Conservation (phyloP, 805 yeast genomes). For the Scheffersomyces amazonensis region DNA sequence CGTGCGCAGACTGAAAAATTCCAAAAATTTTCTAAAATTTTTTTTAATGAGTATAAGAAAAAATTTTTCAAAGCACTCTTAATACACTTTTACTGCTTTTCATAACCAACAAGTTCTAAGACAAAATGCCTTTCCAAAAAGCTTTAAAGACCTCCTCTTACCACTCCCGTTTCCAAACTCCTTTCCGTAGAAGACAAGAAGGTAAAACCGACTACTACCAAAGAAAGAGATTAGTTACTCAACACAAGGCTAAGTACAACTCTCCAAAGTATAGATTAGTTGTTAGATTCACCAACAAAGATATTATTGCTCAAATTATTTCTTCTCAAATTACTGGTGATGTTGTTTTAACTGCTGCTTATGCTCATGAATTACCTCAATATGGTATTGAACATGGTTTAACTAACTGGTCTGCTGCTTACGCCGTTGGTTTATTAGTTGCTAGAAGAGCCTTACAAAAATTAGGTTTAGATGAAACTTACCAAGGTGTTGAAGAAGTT, state of each 20-base stretch:
- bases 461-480: slow-evolving; percentile 97
- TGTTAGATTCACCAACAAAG: slow-evolving; percentile 99
- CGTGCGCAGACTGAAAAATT: too few species aligned
- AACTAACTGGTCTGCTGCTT: slow-evolving; percentile 99
- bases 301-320: slow-evolving; percentile 95
- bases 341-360: slow-evolving; percentile 93
- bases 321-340: slow-evolving; percentile 98
- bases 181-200: slow-evolving; percentile 99
- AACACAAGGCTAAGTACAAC: slow-evolving; percentile 99
- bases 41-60: too few species aligned
- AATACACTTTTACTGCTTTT: too few species aligned
- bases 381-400: slow-evolving; percentile 98
- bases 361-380: slow-evolving; percentile 97
- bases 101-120: not conserved
- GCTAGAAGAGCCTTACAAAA: slow-evolving; percentile 99
- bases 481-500: slow-evolving; percentile 98
- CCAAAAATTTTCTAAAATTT: too few species aligned
- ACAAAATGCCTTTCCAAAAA: slow-evolving; percentile 74
- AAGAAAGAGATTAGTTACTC: slow-evolving; percentile 99
- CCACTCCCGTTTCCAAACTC: slow-evolving; percentile 99
- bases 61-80: too few species aligned
- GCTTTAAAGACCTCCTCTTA: slow-evolving; percentile 82
- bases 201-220: slow-evolving; percentile 99
- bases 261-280: slow-evolving; percentile 99
- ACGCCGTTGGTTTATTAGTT: slow-evolving; percentile 96